Evolutionary conservation across 805 yeast species (phyloP), one percentile per base, ranked within the genome.

Genomic region (Metschnikowia orientalis): DNA sequence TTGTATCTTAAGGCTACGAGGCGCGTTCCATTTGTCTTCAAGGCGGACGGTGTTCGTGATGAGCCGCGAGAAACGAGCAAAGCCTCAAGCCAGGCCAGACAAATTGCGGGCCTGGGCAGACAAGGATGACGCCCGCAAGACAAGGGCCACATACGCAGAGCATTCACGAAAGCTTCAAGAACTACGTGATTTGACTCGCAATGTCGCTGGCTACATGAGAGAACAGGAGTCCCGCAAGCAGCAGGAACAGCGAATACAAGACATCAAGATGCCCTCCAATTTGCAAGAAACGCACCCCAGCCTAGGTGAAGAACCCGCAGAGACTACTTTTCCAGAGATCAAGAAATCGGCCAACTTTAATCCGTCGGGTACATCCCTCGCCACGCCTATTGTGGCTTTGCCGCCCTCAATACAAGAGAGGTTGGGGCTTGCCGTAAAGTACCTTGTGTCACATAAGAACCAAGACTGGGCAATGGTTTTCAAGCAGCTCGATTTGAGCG

Each of bases 381-480:
- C 44, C 2, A 44, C 47, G 1, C 50, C 53, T 1, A 35, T 44
- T 2, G 42, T 50, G 5, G 46, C 50, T 2, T 35, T 74, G 4
- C 78, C 80, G 0, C 30, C 36, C 1, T 31, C 55, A 0, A 54
- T 75, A 8, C 32, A 51, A 8, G 58, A 56, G 3, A 55, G 57
- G 20, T 44, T 75, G 6, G 71, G 69, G 0, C 57, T 65, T 9
- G 53, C 73, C 0, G 44, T 65, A 3, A 63, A 59, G 30, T 61
- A 54, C 40, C 57, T 74, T 21, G 59, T 66, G 1, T 54, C 61
- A 13, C 50, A 57, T 30, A 56, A 60, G 13, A 45, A 56, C 18
- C 71, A 68, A 34, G 61, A 73, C 44, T 75, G 79, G 79, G 48
- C 48, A 2, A 55, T 73, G 26, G 73, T 72, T 8, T 45, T 75